These are phyloP conservation scores for Ammopiptanthus mongolicus DNA, from an alignment of 306 rosid genomes.

Conservation along the genomic window DNA sequence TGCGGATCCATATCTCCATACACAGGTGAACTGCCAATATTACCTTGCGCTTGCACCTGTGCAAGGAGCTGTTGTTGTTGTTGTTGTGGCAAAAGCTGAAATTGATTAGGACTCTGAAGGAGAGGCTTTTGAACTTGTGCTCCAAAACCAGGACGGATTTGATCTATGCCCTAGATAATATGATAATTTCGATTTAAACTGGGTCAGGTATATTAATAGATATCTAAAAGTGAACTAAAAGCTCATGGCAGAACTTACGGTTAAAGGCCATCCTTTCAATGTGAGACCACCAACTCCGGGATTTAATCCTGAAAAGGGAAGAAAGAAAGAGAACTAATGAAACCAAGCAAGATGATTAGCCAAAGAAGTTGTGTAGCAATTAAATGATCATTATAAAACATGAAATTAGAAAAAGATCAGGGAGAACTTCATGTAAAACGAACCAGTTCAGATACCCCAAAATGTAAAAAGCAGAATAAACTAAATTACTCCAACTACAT, in stretches of 20 bases:
- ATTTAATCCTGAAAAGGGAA: conserved; percentile 56
- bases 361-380: background rate
- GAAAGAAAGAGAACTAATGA: conserved; percentile 13
- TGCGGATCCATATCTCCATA: conserved; percentile 86
- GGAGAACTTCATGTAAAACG: background rate
- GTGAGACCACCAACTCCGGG: conserved; percentile 76
- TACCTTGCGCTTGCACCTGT: conserved; percentile 86
- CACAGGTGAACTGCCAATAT: conserved; percentile 45
- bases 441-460: conserved; percentile 5
- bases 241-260: conserved; percentile 52
- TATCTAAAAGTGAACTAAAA: conserved; percentile 3
- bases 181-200: conserved; percentile 24
- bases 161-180: conserved; percentile 75
- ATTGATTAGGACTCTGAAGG: conserved; percentile 73
- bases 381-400: background rate
- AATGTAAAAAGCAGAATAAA: conserved; percentile 15
- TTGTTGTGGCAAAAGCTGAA: conserved; percentile 82
- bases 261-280: conserved; percentile 93
- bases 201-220: conserved; percentile 11
- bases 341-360: conserved; percentile 1
- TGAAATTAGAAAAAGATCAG: background rate
- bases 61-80: conserved; percentile 77
- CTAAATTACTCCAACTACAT: conserved; percentile 8
- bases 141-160: conserved; percentile 76
- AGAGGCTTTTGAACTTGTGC: conserved; percentile 87